phyloP scores from a whole-genome alignment of 2,329 filamentous ascomycete species.

The Alternaria brassicae region DNA sequence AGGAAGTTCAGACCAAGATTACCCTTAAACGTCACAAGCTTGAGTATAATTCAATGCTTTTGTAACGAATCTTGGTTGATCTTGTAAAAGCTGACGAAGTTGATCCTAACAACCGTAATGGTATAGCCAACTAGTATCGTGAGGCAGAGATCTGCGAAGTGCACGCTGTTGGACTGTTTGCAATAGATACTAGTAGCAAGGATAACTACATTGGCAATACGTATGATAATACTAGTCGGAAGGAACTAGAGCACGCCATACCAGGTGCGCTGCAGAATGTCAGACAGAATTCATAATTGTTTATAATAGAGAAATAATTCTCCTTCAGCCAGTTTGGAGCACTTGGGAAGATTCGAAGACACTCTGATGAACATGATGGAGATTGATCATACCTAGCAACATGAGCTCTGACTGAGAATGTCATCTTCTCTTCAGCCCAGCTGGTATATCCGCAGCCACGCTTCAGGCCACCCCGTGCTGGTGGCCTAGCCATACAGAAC shows the following conservation, averaged over 20 bases:
- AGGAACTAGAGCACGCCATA: constrained; percentile 45
- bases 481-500: not conserved
- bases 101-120: constrained; percentile 31
- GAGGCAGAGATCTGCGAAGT: constrained; percentile 45
- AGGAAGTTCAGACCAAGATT: constrained; percentile 41
- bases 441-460: not conserved
- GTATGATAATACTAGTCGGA: constrained; percentile 37
- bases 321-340: constrained; percentile 37
- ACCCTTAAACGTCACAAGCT: constrained; percentile 43
- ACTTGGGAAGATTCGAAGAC: not conserved
- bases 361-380: not conserved
- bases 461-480: not conserved
- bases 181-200: constrained; percentile 40
- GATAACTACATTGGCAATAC: constrained; percentile 34
- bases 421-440: not conserved
- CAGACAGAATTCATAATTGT: not conserved
- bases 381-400: not conserved
- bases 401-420: not conserved
- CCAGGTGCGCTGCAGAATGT: constrained; percentile 32
- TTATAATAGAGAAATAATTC: not conserved
- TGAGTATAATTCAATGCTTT: constrained; percentile 37
- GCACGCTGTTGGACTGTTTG: constrained; percentile 35
- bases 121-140: constrained; percentile 28
- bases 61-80: constrained; percentile 27
- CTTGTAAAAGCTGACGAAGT: constrained; percentile 36